Evolutionary conservation across 371 early-diverging fungal genomes (phyloP).

Genomic region (Syncephalastrum racemosum): DNA sequence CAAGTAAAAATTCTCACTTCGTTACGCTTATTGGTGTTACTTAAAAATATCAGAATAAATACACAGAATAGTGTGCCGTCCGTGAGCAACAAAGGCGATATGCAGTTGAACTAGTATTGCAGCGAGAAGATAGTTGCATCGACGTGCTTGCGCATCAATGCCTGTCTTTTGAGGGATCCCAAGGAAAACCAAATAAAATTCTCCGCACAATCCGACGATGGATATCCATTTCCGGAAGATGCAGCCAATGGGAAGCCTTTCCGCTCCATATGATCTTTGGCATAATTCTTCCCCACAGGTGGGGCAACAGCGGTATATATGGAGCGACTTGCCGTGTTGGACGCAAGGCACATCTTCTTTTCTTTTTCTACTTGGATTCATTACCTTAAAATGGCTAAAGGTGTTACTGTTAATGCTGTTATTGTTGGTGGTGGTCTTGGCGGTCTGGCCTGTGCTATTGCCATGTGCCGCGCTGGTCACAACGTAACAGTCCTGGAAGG

Average conservation of each 20-base stretch:
- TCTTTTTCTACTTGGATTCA: constrained; percentile 4
- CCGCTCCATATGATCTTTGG: not conserved
- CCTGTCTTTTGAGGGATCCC: too few relatives aligned
- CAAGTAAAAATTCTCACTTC: too few relatives aligned
- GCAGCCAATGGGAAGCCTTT: constrained; percentile 15
- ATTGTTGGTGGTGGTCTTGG: constrained; percentile 30
- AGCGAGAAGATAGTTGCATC: too few relatives aligned
- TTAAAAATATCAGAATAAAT: too few relatives aligned
- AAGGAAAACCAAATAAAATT: too few relatives aligned
- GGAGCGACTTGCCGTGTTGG: constrained; percentile 1
- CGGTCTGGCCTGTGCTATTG: constrained; percentile 31
- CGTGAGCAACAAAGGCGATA: too few relatives aligned
- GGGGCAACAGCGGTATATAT: not conserved
- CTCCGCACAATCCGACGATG: too few relatives aligned
- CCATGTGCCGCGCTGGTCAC: constrained; percentile 22
- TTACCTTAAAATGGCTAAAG: not conserved
- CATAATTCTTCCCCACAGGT: constrained; percentile 9
- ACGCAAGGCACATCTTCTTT: not conserved
- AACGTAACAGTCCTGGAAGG: constrained; percentile 25
- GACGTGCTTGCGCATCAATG: too few relatives aligned
- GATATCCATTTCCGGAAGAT: not conserved
- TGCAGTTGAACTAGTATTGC: too few relatives aligned
- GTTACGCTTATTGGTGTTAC: too few relatives aligned
- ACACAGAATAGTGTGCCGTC: too few relatives aligned
- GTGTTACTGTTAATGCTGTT: constrained; percentile 13